Conservation (phyloP, 345 rosid species). For the Salix dunnii region DNA sequence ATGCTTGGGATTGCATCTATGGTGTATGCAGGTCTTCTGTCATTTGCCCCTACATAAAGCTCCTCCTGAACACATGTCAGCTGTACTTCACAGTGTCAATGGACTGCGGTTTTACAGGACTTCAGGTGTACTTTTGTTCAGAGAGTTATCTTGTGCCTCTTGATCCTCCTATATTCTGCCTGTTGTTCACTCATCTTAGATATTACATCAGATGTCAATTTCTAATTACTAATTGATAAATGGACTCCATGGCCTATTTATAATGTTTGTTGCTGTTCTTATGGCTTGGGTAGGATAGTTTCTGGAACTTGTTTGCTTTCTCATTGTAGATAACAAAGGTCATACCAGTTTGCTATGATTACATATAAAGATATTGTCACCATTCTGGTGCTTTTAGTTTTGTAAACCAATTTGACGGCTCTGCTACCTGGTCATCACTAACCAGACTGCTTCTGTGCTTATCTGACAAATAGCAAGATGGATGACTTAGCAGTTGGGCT, state of each 20-base stretch:
- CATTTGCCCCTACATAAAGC: constrained; percentile 89
- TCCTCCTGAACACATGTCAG: constrained; percentile 86
- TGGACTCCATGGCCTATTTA: not conserved
- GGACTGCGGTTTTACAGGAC: constrained; percentile 68
- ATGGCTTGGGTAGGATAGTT: not conserved
- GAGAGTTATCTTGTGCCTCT: not conserved
- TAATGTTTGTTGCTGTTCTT: constrained; percentile 6
- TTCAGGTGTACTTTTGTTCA: constrained; percentile 66
- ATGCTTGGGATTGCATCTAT: constrained; percentile 15
- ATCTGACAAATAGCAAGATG: not conserved
- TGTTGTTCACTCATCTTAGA: not conserved
- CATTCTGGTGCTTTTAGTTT: not conserved
- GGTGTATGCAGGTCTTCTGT: constrained; percentile 62
- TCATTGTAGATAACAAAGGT: not conserved
- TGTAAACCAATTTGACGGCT: not conserved
- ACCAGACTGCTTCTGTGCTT: not conserved
- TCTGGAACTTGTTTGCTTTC: not conserved
- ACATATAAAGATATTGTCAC: not conserved
- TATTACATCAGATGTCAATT: not conserved
- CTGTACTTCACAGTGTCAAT: constrained; percentile 84
- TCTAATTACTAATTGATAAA: not conserved
- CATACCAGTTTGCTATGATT: not conserved
- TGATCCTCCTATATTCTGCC: not conserved
- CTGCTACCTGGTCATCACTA: not conserved
- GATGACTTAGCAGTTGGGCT: not conserved